Base-by-base conservation (phyloP, 2,329 filamentous ascomycete genomes). In the Drechslerella stenobrocha region DNA sequence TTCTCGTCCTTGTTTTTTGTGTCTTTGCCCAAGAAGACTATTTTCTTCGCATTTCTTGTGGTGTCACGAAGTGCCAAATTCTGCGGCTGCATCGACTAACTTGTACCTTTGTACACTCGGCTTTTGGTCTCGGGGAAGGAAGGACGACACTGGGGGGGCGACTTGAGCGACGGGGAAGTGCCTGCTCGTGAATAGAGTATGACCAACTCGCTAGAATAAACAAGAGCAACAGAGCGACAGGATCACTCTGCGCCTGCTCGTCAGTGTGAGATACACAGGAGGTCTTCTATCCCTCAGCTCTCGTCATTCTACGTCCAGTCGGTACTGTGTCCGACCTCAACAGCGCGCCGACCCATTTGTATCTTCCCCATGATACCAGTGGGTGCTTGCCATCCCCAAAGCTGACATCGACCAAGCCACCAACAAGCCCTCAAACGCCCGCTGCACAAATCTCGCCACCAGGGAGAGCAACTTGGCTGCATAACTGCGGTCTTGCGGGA, bases 21-120 rank as follows among this genome's bases (percentile, higher is more conserved):
- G 18, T 42, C 18, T 42, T 9, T n/a, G n/a, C n/a, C n/a, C n/a
- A n/a, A n/a, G n/a, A n/a, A n/a, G n/a, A n/a, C n/a, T 42, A 2
- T 20, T 20, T 37, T 30, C 50, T 52, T 32, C 13, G 15, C 15
- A 22, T 24, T 22, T 52, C 2, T 15, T 47, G 48, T 26, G 50
- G 63, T 67, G 18, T 60, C 63, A 67, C 63, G 23, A 59, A 30
- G 53, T 67, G 63, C 60, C 60, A 66, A 66, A 58, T 47, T 58
- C 37, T 66, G 53, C 63, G 56, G 48, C 51, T 30, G 53, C 28
- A 44, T 67, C 55, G 44, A 47, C 55, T 55, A 60, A 56, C 55
- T 56, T 60, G 63, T 67, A 59, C 48, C 47, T 48, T 45, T 66
- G 48, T 55, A 50, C 52, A 18, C 26, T 52, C 11, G 22, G 20